Conservation (phyloP, 768 basidiomycete genomes). For the Amanita inopinata region DNA sequence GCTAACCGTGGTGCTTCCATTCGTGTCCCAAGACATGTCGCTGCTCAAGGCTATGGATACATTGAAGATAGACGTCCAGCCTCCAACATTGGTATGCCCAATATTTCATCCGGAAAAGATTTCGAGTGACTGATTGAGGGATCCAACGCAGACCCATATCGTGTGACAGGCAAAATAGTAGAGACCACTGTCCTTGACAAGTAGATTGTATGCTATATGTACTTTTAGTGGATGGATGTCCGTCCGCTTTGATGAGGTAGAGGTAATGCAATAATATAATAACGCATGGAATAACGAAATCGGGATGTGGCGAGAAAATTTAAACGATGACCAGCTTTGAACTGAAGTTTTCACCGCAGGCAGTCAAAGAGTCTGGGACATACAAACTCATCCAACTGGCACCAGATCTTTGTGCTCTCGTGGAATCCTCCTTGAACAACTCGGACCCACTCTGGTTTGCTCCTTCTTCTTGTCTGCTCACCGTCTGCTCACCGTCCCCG, state of each 20-base stretch:
- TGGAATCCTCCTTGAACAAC: constrained; percentile 42
- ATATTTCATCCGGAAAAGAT: background rate
- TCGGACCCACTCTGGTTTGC: constrained; percentile 15
- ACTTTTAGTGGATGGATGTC: background rate
- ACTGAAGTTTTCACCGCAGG: constrained; percentile 42
- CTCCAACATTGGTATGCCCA: constrained; percentile 88
- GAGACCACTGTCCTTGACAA: constrained; percentile 76
- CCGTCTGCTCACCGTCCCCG: too few species aligned
- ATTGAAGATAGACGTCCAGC: constrained; percentile 95
- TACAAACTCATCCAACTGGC: constrained; percentile 71
- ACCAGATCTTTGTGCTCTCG: constrained; percentile 48
- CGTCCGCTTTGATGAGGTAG: too few species aligned
- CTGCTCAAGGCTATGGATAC: constrained; percentile 88
- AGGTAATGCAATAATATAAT: too few species aligned
- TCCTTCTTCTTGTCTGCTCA: background rate
- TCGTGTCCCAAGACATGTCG: constrained; percentile 92
- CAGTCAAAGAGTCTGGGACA: constrained; percentile 37
- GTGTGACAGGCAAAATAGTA: constrained; percentile 81
- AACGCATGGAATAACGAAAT: background rate
- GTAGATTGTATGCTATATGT: constrained; percentile 21
- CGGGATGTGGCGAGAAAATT: constrained; percentile 2
- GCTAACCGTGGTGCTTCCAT: constrained; percentile 97
- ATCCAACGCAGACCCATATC: constrained; percentile 70
- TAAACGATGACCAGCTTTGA: constrained; percentile 35
- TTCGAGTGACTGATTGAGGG: constrained; percentile 4